These are phyloP conservation scores for Chionographis japonica DNA, from an alignment of 106 monocot species.

Conservation along the genomic window DNA sequence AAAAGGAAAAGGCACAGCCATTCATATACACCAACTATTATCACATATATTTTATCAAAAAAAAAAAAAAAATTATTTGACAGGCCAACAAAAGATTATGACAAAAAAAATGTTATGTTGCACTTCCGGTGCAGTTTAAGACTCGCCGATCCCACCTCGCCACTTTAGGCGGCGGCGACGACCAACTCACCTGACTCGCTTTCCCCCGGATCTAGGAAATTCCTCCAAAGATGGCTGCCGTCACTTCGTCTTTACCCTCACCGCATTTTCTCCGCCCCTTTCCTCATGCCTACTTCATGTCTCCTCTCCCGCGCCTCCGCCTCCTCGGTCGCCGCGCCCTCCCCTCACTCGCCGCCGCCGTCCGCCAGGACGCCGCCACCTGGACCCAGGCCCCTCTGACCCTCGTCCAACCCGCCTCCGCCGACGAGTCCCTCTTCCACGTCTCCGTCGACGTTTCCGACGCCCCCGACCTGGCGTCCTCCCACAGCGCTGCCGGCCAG, in stretches of 20 bases:
- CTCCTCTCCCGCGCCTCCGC: constrained; percentile 28
- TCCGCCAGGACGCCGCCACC: constrained; percentile 31
- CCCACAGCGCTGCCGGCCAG: constrained; percentile 62
- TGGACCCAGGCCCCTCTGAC: constrained; percentile 60
- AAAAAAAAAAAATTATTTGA: too few species aligned
- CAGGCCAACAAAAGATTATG: too few species aligned
- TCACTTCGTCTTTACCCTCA: neutral
- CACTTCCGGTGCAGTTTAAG: too few species aligned
- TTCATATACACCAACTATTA: too few species aligned
- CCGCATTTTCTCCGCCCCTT: constrained; percentile 9
- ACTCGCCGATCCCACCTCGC: too few species aligned
- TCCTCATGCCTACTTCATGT: constrained; percentile 9
- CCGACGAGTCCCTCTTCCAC: constrained; percentile 73
- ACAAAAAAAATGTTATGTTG: too few species aligned
- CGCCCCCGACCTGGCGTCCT: constrained; percentile 40
- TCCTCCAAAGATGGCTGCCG: neutral
- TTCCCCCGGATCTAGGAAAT: too few species aligned
- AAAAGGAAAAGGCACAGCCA: too few species aligned
- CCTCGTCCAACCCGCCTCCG: constrained; percentile 50
- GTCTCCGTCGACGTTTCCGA: constrained; percentile 58
- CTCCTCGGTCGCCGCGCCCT: constrained; percentile 20
- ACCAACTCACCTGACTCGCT: too few species aligned
- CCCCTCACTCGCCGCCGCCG: constrained; percentile 31
- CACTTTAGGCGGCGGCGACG: too few species aligned
- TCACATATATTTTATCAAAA: too few species aligned